These are phyloP conservation scores for Ustanciosporium gigantosporum DNA, from an alignment of 1,284 basidiomycete species.

Conservation along the genomic window DNA sequence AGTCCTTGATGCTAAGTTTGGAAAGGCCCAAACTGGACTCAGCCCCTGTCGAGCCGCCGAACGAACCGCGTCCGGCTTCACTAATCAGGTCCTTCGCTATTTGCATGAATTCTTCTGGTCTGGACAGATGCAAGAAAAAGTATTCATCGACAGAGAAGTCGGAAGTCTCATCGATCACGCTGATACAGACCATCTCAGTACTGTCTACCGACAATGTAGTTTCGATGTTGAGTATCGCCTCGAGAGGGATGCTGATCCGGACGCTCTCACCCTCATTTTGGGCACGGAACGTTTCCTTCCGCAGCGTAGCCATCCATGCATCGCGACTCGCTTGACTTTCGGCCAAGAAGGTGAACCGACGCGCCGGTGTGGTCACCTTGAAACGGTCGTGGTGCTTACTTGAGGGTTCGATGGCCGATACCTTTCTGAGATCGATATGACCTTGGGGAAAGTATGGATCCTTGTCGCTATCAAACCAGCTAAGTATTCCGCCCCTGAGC, in stretches of 20 bases:
- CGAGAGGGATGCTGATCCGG: slow-evolving; percentile 86
- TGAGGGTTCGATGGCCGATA: slow-evolving; percentile 78
- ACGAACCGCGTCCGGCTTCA: neutral
- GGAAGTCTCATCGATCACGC: slow-evolving; percentile 40
- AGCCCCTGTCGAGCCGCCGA: neutral
- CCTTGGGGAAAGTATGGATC: slow-evolving; percentile 97
- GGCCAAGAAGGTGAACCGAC: slow-evolving; percentile 58
- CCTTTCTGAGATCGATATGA: slow-evolving; percentile 88
- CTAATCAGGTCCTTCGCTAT: slow-evolving; percentile 5
- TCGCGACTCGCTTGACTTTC: slow-evolving; percentile 53
- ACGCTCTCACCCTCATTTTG: slow-evolving; percentile 95
- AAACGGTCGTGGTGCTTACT: slow-evolving; percentile 66
- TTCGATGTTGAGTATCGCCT: slow-evolving; percentile 83
- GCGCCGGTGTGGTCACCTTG: slow-evolving; percentile 57
- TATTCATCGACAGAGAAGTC: slow-evolving; percentile 53
- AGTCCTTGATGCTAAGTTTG: slow-evolving; percentile 30
- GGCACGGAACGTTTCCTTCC: slow-evolving; percentile 84
- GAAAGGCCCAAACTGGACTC: slow-evolving; percentile 15
- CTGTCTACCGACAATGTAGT: slow-evolving; percentile 65
- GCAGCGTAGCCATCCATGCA: slow-evolving; percentile 85
- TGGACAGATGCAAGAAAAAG: slow-evolving; percentile 45
- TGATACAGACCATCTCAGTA: slow-evolving; percentile 47
- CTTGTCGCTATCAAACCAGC: slow-evolving; percentile 63
- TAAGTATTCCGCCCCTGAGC: slow-evolving; percentile 41
- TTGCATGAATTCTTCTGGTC: slow-evolving; percentile 22